phyloP scores from a whole-genome alignment of 139 green algal genomes.

The Chlamydomonas asymmetrica region DNA sequence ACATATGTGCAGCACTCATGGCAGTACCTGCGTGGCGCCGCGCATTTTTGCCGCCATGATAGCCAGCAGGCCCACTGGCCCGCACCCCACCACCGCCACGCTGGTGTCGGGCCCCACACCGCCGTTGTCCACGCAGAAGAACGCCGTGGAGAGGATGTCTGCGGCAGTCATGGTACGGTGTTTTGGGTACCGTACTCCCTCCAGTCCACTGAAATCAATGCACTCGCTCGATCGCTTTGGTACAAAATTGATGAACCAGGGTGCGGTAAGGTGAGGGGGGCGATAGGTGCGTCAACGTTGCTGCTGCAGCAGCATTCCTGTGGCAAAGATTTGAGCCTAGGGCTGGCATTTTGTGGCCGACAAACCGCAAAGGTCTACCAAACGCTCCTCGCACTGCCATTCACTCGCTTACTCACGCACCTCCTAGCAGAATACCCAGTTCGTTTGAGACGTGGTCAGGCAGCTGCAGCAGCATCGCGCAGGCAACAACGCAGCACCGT shows the following conservation, averaged over 20 bases:
- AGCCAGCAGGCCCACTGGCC: conserved; percentile 70
- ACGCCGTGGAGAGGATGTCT: conserved; percentile 52
- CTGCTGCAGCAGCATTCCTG: no score
- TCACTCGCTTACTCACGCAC: no score
- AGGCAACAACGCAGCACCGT: no score
- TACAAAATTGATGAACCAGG: background rate
- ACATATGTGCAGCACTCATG: no score
- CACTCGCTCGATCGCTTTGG: background rate
- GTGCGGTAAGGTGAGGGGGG: no score
- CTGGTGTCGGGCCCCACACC: conserved; percentile 27
- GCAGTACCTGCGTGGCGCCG: conserved; percentile 37
- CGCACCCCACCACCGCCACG: conserved; percentile 70
- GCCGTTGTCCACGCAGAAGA: conserved; percentile 50
- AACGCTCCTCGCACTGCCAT: no score
- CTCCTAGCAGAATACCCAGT: conserved; percentile 52
- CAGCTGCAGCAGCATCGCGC: conserved; percentile 12
- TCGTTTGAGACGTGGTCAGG: conserved; percentile 54
- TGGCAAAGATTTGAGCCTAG: no score
- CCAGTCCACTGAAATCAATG: background rate
- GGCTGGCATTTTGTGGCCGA: no score
- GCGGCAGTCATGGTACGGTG: background rate
- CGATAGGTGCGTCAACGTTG: no score
- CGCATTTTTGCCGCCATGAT: conserved; percentile 46
- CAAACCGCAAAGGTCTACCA: no score
- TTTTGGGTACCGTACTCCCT: background rate